phyloP scores from a whole-genome alignment of 2,329 filamentous ascomycete genomes.

The Monilinia vaccinii-corymbosi region DNA sequence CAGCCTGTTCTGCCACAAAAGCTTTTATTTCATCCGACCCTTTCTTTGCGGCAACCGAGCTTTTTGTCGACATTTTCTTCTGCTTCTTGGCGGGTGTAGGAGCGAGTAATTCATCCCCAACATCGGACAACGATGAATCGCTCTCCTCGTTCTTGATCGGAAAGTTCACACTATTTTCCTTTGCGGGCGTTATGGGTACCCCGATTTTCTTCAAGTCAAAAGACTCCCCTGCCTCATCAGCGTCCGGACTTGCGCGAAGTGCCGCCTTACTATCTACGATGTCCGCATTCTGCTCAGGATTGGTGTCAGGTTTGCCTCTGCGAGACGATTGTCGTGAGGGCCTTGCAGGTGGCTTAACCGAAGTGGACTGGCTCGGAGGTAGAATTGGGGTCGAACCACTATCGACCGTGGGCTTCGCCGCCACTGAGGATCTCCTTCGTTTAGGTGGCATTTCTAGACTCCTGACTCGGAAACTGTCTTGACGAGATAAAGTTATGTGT shows the following conservation, averaged over 20 bases:
- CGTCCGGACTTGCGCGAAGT: slow-evolving; percentile 27
- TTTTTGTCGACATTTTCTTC: slow-evolving; percentile 26
- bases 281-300: slow-evolving; percentile 27
- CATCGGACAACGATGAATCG: slow-evolving; percentile 18
- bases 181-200: slow-evolving; percentile 8
- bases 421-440: slow-evolving; percentile 24
- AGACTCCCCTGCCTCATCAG: slow-evolving; percentile 24
- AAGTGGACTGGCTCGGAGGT: background rate
- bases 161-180: slow-evolving; percentile 10
- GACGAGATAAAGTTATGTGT: background rate
- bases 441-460: slow-evolving; percentile 23
- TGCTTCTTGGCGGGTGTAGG: slow-evolving; percentile 19
- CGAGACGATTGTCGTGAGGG: slow-evolving; percentile 18
- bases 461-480: background rate
- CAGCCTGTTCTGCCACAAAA: slow-evolving; percentile 26
- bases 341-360: slow-evolving; percentile 13
- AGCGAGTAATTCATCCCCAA: background rate
- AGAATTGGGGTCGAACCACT: slow-evolving; percentile 10
- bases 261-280: slow-evolving; percentile 27
- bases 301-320: slow-evolving; percentile 22
- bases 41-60: slow-evolving; percentile 27
- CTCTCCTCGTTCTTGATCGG: slow-evolving; percentile 15
- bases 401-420: background rate
- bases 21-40: slow-evolving; percentile 28
- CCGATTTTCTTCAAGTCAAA: slow-evolving; percentile 17